Evolutionary conservation across 441 rosid genomes (phyloP).

Genomic region (Populus hybrid): DNA sequence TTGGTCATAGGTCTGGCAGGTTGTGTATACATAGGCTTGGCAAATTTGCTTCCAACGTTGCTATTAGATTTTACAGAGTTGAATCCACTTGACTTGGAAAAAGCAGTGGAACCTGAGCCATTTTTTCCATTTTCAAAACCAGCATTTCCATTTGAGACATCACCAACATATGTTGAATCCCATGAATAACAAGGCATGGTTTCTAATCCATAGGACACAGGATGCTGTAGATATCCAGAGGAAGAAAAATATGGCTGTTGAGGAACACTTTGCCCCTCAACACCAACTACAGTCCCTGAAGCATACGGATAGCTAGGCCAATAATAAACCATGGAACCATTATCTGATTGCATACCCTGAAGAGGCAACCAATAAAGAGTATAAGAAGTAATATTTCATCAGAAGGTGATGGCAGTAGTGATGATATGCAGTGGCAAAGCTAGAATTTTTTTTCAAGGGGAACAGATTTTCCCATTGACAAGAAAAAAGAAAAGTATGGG

Average conservation of each 20-base stretch:
- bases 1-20: slow-evolving; percentile 36
- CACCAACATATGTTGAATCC: slow-evolving; percentile 44
- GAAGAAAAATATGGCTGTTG: slow-evolving; percentile 44
- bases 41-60: slow-evolving; percentile 28
- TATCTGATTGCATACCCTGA: slow-evolving; percentile 48
- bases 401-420: background rate
- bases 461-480: too few species aligned
- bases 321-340: slow-evolving; percentile 44
- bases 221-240: slow-evolving; percentile 45
- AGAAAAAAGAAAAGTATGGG: too few species aligned
- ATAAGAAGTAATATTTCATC: background rate
- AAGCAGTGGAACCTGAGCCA: slow-evolving; percentile 30
- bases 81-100: slow-evolving; percentile 28
- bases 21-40: slow-evolving; percentile 27
- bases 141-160: slow-evolving; percentile 32
- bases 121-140: slow-evolving; percentile 31
- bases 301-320: slow-evolving; percentile 50
- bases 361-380: slow-evolving; percentile 16
- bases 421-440: background rate
- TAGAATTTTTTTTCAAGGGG: too few species aligned
- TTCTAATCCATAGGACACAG: slow-evolving; percentile 49
- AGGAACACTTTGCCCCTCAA: slow-evolving; percentile 37
- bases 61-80: slow-evolving; percentile 33
- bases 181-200: slow-evolving; percentile 43
- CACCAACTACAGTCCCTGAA: slow-evolving; percentile 38